Evolutionary conservation across 2,329 filamentous ascomycete genomes (phyloP).

Genomic region (Fusarium nanum): DNA sequence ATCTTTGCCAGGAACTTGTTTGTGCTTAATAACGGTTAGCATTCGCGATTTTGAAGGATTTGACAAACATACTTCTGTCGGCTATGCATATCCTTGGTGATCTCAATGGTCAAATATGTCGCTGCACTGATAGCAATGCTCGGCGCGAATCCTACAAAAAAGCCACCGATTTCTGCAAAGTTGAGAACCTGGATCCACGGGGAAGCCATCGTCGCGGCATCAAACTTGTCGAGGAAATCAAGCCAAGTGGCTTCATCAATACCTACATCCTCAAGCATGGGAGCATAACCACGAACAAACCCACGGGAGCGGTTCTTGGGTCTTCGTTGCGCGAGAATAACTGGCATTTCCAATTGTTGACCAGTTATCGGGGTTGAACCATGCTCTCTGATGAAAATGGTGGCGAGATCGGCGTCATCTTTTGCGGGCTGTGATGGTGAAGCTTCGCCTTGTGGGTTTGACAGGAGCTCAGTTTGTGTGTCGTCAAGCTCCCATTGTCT

Average conservation of each 20-base stretch:
- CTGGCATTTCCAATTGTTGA: conserved; percentile 2
- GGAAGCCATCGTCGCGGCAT: conserved; percentile 4
- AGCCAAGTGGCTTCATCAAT: conserved; percentile 17
- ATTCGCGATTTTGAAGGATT: accelerated
- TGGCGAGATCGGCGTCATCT: conserved; percentile 9
- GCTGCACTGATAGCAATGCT: conserved; percentile 21
- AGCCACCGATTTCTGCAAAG: conserved; percentile 14
- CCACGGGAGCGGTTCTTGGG: conserved; percentile 21
- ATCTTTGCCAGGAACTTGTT: conserved; percentile 16
- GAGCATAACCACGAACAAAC: conserved; percentile 19
- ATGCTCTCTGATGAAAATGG: not conserved
- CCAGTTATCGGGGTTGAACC: not conserved
- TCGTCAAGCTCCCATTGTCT: conserved; percentile 19
- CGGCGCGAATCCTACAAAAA: conserved; percentile 9
- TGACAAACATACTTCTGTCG: not conserved
- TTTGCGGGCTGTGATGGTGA: not conserved
- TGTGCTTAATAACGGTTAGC: conserved; percentile 4
- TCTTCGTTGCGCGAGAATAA: conserved; percentile 15
- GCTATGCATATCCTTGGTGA: conserved; percentile 10
- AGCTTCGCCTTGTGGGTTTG: not conserved
- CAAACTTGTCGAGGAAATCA: conserved; percentile 20
- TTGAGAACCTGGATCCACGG: conserved; percentile 22
- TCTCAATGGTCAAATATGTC: conserved; percentile 1
- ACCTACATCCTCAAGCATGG: conserved; percentile 1
- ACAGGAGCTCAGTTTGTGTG: conserved; percentile 12